A percentile compares a stretch with the other conserved stretches of the same genome.
Evolutionary conservation across 1,284 basidiomycete species (phyloP).

Genomic region (Heterobasidion irregulare): DNA sequence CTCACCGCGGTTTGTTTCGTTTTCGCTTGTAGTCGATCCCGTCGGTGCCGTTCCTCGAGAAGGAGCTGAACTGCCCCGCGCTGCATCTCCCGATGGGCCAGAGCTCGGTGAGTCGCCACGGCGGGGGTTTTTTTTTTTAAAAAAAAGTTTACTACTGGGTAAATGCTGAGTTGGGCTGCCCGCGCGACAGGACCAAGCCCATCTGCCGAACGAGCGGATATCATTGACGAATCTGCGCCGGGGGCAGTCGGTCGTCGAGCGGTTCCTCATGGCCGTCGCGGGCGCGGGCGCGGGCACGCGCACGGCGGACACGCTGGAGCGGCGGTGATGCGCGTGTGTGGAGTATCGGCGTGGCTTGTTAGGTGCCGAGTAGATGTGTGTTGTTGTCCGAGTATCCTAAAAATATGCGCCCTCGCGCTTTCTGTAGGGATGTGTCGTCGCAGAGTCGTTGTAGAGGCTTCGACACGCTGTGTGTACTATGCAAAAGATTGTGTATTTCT

Average conservation of each 20-base stretch:
- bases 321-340: not conserved
- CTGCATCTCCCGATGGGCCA: constrained; percentile 88
- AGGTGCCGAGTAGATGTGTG: too few relatives aligned
- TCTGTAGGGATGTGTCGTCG: too few relatives aligned
- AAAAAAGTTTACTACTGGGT: too few relatives aligned
- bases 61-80: constrained; percentile 77
- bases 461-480: too few relatives aligned
- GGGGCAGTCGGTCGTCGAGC: constrained; percentile 68
- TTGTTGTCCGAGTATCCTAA: too few relatives aligned
- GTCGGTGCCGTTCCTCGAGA: constrained; percentile 88
- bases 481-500: too few relatives aligned
- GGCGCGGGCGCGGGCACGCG: too few relatives aligned
- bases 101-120: constrained; percentile 59
- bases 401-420: too few relatives aligned
- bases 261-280: constrained; percentile 40
- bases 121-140: too few relatives aligned
- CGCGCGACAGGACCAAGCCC: constrained; percentile 63
- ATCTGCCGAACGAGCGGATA: constrained; percentile 82
- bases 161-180: too few relatives aligned
- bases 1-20: constrained; percentile 3
- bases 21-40: constrained; percentile 90
- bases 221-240: constrained; percentile 68
- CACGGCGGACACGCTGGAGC: not conserved
- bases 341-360: not conserved
- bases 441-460: too few relatives aligned